These are phyloP conservation scores for Saccharomycodes ludwigii DNA, from an alignment of 805 yeast species.

Conservation along the genomic window DNA sequence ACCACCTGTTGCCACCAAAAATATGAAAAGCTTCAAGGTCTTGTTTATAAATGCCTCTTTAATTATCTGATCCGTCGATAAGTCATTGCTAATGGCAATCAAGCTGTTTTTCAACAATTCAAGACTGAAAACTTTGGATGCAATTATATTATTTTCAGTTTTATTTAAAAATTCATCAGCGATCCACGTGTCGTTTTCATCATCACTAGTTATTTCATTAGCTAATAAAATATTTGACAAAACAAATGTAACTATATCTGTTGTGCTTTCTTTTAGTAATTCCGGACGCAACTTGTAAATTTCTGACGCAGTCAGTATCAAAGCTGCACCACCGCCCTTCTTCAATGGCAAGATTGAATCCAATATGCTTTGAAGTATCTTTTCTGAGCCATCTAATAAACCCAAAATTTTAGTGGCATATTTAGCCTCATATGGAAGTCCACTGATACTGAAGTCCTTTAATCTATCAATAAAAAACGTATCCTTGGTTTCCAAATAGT, in stretches of 20 bases:
- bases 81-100: constrained; percentile 23
- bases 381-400: constrained; percentile 31
- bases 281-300: constrained; percentile 37
- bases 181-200: constrained; percentile 34
- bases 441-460: constrained; percentile 33
- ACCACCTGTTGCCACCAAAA: constrained; percentile 65
- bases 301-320: constrained; percentile 49
- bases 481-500: constrained; percentile 32
- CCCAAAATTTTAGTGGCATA: constrained; percentile 50
- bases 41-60: constrained; percentile 41
- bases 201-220: constrained; percentile 30
- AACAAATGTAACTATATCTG: constrained; percentile 45
- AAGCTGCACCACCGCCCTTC: constrained; percentile 34
- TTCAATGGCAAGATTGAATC: constrained; percentile 39
- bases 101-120: constrained; percentile 50
- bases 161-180: constrained; percentile 30
- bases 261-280: constrained; percentile 38
- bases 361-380: constrained; percentile 28
- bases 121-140: constrained; percentile 40
- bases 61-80: constrained; percentile 26
- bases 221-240: constrained; percentile 50
- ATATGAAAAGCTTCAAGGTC: constrained; percentile 51
- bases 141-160: constrained; percentile 22
- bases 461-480: constrained; percentile 32
- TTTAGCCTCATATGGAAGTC: constrained; percentile 49